phyloP scores from a whole-genome alignment of 2,329 filamentous ascomycete species.

The Rhynchosporium secalis region DNA sequence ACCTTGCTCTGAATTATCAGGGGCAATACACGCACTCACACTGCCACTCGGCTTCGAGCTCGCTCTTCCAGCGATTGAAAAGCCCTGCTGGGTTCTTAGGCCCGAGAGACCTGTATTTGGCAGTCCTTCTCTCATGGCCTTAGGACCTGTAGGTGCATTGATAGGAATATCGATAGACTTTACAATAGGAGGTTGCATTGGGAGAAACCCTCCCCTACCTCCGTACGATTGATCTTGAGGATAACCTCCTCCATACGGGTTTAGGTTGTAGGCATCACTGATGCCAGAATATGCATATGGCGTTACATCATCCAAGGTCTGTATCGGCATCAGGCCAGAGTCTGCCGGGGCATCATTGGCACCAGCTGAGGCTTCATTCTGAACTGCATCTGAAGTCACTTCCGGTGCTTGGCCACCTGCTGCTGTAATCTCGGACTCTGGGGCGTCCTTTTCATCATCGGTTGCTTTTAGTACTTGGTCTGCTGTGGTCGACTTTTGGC shows the following conservation, averaged over 20 bases:
- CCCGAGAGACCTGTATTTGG: conserved; percentile 78
- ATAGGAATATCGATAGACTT: conserved; percentile 50
- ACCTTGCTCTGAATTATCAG: conserved; percentile 30
- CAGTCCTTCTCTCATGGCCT: conserved; percentile 88
- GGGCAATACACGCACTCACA: conserved; percentile 34
- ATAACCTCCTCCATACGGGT: conserved; percentile 40
- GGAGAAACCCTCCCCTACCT: conserved; percentile 44
- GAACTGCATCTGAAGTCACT: conserved; percentile 23
- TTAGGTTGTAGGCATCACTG: conserved; percentile 42
- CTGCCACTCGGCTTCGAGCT: conserved; percentile 30
- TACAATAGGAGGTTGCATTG: conserved; percentile 38
- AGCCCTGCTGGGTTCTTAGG: conserved; percentile 46
- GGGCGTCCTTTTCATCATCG: conserved; percentile 19
- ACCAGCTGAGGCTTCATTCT: conserved; percentile 23
- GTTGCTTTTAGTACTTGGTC: conserved; percentile 26
- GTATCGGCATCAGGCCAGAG: conserved; percentile 36
- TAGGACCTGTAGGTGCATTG: conserved; percentile 87
- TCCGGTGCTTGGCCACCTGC: conserved; percentile 22
- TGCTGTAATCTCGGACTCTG: conserved; percentile 16
- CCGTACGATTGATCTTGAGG: conserved; percentile 39
- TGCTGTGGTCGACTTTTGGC: conserved; percentile 31
- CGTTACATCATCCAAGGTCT: conserved; percentile 38
- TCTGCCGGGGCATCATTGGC: conserved; percentile 18
- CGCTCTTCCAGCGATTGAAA: conserved; percentile 42
- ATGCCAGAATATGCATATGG: conserved; percentile 61